Conservation (phyloP, 1,139 yeast genomes). For the Hyphopichia buzzinii region DNA sequence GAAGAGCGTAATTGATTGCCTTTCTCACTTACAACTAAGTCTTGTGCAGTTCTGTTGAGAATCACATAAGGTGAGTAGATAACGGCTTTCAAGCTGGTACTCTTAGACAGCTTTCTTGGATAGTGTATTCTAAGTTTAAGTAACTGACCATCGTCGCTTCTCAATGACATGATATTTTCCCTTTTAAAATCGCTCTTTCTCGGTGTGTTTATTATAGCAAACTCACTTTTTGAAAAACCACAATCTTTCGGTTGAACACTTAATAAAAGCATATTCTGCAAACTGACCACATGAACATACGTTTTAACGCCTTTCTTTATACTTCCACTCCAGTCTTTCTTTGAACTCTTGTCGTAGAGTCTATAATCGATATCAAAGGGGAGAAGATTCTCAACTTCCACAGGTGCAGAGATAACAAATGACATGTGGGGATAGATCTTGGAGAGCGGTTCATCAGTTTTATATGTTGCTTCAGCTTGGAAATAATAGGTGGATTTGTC, state of each 20-base stretch:
- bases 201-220: slow-evolving; percentile 74
- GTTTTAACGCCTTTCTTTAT: slow-evolving; percentile 64
- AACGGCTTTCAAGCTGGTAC: slow-evolving; percentile 60
- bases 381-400: slow-evolving; percentile 77
- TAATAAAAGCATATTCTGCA: slow-evolving; percentile 66
- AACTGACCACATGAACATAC: slow-evolving; percentile 78
- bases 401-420: slow-evolving; percentile 77
- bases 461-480: slow-evolving; percentile 70
- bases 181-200: slow-evolving; percentile 50
- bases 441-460: slow-evolving; percentile 64
- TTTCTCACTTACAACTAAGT: slow-evolving; percentile 57
- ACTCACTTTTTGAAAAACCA: slow-evolving; percentile 70
- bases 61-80: slow-evolving; percentile 82
- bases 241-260: slow-evolving; percentile 68
- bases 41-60: slow-evolving; percentile 75
- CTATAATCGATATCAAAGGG: slow-evolving; percentile 81
- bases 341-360: slow-evolving; percentile 74
- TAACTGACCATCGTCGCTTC: slow-evolving; percentile 62
- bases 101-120: slow-evolving; percentile 38
- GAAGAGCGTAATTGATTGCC: slow-evolving; percentile 47
- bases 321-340: slow-evolving; percentile 64
- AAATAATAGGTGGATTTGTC: slow-evolving; percentile 57
- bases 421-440: slow-evolving; percentile 83
- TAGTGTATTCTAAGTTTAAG: slow-evolving; percentile 67
- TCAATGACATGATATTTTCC: slow-evolving; percentile 51